Percentiles rank a stretch among this genome's conserved stretches.
Evolutionary conservation across 441 rosid genomes (phyloP).

Genomic region (Mallotus repandus): DNA sequence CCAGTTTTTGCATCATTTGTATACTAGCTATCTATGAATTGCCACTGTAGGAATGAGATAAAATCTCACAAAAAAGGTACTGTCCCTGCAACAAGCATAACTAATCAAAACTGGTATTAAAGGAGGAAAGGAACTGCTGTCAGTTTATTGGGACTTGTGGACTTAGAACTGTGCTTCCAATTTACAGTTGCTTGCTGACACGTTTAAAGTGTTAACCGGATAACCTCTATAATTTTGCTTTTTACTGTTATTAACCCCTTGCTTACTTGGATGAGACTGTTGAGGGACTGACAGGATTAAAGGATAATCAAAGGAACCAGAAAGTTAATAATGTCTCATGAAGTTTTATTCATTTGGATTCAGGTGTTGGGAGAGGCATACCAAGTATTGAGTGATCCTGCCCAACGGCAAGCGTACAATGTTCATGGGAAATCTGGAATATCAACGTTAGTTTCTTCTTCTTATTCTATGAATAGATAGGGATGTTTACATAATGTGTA

Average conservation of each 20-base stretch:
- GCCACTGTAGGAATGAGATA: background rate
- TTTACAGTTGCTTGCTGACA: background rate
- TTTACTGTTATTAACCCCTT: background rate
- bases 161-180: background rate
- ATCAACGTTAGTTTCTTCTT: constrained; percentile 74
- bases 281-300: background rate
- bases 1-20: too few species aligned
- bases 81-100: background rate
- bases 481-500: constrained; percentile 8
- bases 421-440: constrained; percentile 88
- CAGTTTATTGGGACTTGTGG: background rate
- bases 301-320: background rate
- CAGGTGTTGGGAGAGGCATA: constrained; percentile 96
- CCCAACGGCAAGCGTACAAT: constrained; percentile 95
- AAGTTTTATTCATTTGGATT: constrained; percentile 23
- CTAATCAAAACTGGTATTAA: background rate
- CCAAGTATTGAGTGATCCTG: constrained; percentile 90
- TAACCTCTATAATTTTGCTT: background rate
- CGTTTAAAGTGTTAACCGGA: constrained; percentile 1
- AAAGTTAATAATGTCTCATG: constrained; percentile 8
- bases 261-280: background rate
- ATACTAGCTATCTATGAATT: too few species aligned
- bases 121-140: background rate
- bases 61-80: background rate
- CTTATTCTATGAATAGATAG: constrained; percentile 28